Evolutionary conservation across 352 stramenopile species (phyloP).

Genomic region (Phytophthora europaea): DNA sequence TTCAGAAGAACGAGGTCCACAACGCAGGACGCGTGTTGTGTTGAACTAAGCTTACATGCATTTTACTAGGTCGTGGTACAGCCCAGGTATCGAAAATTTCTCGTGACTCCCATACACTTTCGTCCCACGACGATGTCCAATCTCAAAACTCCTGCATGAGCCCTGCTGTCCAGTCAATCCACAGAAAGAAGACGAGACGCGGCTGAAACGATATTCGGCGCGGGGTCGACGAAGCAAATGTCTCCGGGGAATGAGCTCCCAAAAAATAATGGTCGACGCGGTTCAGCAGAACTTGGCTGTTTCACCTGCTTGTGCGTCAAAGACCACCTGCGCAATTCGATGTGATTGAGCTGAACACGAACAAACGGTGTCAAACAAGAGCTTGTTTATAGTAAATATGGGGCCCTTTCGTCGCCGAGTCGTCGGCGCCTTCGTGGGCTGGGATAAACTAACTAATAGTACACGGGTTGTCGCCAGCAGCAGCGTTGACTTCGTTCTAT

Average conservation of each 20-base stretch:
- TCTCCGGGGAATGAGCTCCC: conserved; percentile 20
- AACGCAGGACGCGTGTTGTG: background rate
- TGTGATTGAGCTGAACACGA: background rate
- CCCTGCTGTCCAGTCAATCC: conserved; percentile 38
- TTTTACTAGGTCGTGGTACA: background rate
- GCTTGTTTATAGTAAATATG: conserved; percentile 44
- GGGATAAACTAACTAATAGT: conserved; percentile 48
- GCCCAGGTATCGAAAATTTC: background rate
- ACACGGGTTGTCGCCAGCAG: conserved; percentile 33
- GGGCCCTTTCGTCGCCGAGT: background rate
- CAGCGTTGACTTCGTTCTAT: conserved; percentile 38
- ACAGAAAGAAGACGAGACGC: conserved; percentile 15
- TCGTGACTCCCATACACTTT: background rate
- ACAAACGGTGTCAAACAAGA: conserved; percentile 22
- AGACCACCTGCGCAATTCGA: conserved; percentile 10
- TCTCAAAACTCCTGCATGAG: background rate
- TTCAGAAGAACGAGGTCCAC: background rate
- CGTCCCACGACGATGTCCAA: background rate
- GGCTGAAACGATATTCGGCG: conserved; percentile 24
- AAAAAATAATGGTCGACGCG: conserved; percentile 16
- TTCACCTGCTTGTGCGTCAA: conserved; percentile 16
- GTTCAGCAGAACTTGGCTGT: conserved; percentile 13
- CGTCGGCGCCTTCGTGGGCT: background rate
- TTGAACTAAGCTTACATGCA: background rate
- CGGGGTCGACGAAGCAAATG: conserved; percentile 13